Evolutionary conservation across 1,284 basidiomycete species (phyloP).

Genomic region (Pascua guehoae): DNA sequence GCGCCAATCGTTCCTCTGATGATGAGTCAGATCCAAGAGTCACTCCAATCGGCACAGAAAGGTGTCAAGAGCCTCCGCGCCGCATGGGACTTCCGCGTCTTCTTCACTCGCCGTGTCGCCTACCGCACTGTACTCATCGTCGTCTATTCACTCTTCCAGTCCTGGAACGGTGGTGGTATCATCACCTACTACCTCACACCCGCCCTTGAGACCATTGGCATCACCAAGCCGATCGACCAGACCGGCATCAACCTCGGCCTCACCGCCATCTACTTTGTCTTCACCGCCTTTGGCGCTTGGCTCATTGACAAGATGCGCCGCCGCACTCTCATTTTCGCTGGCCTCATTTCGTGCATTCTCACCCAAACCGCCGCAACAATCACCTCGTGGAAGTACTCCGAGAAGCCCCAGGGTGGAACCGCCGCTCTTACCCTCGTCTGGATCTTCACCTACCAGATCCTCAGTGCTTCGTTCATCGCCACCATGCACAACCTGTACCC

Average conservation of each 20-base stretch:
- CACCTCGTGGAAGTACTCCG: constrained; percentile 18
- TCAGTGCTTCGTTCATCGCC: constrained; percentile 6
- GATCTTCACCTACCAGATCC: background rate
- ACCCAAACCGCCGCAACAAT: constrained; percentile 12
- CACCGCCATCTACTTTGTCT: constrained; percentile 9
- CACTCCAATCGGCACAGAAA: constrained; percentile 3
- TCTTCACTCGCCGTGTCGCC: constrained; percentile 6
- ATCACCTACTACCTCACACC: constrained; percentile 45
- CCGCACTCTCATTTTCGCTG: constrained; percentile 25
- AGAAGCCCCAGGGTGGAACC: constrained; percentile 19
- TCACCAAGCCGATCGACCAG: constrained; percentile 15
- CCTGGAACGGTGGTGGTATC: constrained; percentile 56
- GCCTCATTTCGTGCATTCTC: constrained; percentile 12
- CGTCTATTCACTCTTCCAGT: constrained; percentile 27
- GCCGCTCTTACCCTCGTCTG: constrained; percentile 27
- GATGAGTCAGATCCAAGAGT: constrained; percentile 57
- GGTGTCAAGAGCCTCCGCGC: constrained; percentile 6
- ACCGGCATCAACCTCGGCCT: constrained; percentile 22
- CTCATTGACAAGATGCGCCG: constrained; percentile 25
- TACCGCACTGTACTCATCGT: constrained; percentile 6
- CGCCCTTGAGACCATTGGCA: constrained; percentile 21
- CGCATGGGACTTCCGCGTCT: constrained; percentile 56
- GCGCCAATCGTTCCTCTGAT: constrained; percentile 56
- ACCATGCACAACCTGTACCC: constrained; percentile 51
- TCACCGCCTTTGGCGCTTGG: constrained; percentile 22